These are phyloP conservation scores for Melanopsichium pennsylvanicum DNA, from an alignment of 1,284 basidiomycete species.

Conservation along the genomic window DNA sequence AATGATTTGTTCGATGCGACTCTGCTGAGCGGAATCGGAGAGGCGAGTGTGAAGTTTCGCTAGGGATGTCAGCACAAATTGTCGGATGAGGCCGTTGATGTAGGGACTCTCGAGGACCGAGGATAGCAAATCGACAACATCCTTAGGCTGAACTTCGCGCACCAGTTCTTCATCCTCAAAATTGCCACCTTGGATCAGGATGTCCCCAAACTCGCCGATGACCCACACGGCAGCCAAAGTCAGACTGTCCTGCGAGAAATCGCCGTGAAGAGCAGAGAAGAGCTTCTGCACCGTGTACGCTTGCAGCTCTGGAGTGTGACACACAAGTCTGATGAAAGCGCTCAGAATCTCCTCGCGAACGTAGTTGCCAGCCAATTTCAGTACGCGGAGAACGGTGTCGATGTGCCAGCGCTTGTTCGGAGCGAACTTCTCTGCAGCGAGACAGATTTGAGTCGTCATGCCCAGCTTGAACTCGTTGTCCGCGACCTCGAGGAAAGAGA, in stretches of 20 bases:
- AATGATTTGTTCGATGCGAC: conserved; percentile 79
- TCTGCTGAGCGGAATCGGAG: conserved; percentile 72
- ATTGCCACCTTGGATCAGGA: conserved; percentile 81
- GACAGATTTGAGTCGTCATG: conserved; percentile 95
- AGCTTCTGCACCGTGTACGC: conserved; percentile 93
- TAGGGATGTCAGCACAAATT: conserved; percentile 88
- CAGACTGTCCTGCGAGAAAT: conserved; percentile 95
- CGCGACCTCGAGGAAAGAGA: conserved; percentile 95
- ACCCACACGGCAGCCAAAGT: conserved; percentile 94
- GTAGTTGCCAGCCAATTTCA: conserved; percentile 97
- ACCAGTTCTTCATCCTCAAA: conserved; percentile 77
- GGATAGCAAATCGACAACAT: conserved; percentile 84
- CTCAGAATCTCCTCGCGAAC: conserved; percentile 96
- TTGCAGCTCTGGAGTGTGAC: conserved; percentile 96
- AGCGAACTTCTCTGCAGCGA: conserved; percentile 94
- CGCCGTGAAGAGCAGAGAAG: conserved; percentile 83
- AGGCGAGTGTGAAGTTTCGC: conserved; percentile 87
- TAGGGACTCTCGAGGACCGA: conserved; percentile 93
- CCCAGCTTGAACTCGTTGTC: conserved; percentile 99
- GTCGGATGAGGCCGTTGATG: conserved; percentile 86
- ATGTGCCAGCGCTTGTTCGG: conserved; percentile 99
- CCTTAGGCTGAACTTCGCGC: conserved; percentile 73
- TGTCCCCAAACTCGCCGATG: conserved; percentile 94
- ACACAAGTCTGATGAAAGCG: conserved; percentile 92
- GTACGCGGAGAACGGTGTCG: conserved; percentile 90